Evolutionary conservation across 1,284 basidiomycete genomes (phyloP), one percentile per base, ranked within the genome.

Genomic region (Sanghuangporus baumii): DNA sequence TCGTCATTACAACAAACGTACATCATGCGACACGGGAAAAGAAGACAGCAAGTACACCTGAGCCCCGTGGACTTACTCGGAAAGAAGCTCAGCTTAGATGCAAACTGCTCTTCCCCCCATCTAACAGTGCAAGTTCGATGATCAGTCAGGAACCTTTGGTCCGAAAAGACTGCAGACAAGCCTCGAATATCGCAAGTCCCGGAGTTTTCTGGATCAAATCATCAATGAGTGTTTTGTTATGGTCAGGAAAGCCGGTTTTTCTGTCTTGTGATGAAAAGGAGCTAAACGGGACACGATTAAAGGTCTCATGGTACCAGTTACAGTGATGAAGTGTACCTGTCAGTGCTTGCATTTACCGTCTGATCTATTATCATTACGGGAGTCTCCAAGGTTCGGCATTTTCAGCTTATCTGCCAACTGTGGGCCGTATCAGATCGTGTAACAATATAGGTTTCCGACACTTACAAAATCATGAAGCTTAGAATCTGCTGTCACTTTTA

Each of bases 201-300:
- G 76, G 74, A 48, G 84, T 75, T 14, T 75, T 71, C 23, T 72
- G 69, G 67, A 80, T 76, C 54, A 93, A 71, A 46, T 79, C 74
- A 43, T 84, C 78, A 59, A 93, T 84, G 61, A 94, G 79, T 66
- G 79, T 75, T 14, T 78, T 76, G 70, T 94, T 94, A 69, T 83
- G 78, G 73, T 94, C 92, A 34, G 84, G 82, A 72, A 94, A 94
- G 0, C 88, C 86, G 1, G 90, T 91, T 66, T 85, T 84, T 61
- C 91, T 79, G 46, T 92, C 91, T 75, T 94, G 91, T 14, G 89
- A 91, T 50, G 89, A 89, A 76, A 94, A 93, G 74, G 93, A 93
- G 71, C 89, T 91, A 67, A 66, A 60, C 26, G 57, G 46, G 47
- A 54, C 40, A 41, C 12, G 6, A 12, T 12, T 41, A 3, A 41